These are phyloP conservation scores for Psilocybe cyanescens DNA, from an alignment of 768 basidiomycete genomes.

Conservation along the genomic window DNA sequence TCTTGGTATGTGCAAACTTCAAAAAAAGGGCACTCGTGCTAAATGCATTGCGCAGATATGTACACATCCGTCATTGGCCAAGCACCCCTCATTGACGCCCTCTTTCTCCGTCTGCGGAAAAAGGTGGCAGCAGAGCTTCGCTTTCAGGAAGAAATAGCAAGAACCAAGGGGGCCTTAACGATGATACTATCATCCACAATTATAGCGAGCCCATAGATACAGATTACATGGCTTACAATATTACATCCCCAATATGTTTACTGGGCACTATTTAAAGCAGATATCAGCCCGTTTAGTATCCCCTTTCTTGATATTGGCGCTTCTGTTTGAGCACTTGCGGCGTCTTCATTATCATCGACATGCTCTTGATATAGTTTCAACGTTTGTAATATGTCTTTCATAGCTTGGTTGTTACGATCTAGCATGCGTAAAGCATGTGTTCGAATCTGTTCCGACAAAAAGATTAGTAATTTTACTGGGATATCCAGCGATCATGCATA, in stretches of 20 bases:
- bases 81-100: conserved; percentile 87
- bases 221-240: conserved; percentile 5
- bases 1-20: conserved; percentile 62
- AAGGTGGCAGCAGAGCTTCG: conserved; percentile 86
- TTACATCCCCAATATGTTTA: conserved; percentile 6
- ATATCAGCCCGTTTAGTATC: conserved; percentile 70
- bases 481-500: conserved; percentile 40
- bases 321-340: conserved; percentile 33
- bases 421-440: conserved; percentile 79
- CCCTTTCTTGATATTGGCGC: conserved; percentile 60
- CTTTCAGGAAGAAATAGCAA: conserved; percentile 86
- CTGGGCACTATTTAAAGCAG: conserved; percentile 46
- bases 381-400: conserved; percentile 73
- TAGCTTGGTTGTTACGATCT: conserved; percentile 67
- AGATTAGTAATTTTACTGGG: conserved; percentile 1
- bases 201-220: conserved; percentile 5
- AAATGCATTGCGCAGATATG: conserved; percentile 63
- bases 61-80: conserved; percentile 92
- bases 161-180: conserved; percentile 84
- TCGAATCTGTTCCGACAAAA: conserved; percentile 59
- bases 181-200: conserved; percentile 76
- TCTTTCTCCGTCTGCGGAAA: conserved; percentile 80
- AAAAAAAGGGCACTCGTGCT: conserved; percentile 12
- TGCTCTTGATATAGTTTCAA: conserved; percentile 76
- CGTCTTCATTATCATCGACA: conserved; percentile 54